Percentiles rank a stretch among this genome's conserved stretches.
These are phyloP conservation scores for Barnettozyma hawaiiensis DNA, from an alignment of 1,139 yeast species.

Conservation along the genomic window DNA sequence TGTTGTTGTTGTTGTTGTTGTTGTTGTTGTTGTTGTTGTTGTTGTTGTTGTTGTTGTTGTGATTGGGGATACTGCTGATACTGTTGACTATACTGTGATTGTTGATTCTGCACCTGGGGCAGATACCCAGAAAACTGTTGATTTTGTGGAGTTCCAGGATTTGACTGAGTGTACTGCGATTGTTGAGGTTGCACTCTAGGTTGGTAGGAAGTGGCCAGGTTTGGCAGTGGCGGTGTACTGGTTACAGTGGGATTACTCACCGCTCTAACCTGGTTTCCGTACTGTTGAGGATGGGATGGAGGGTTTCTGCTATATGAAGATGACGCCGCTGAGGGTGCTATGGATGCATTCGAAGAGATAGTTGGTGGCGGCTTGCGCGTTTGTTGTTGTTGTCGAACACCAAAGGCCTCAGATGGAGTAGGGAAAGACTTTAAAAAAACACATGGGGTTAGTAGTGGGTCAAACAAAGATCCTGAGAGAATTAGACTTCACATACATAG, in stretches of 20 bases:
- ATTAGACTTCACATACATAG: slow-evolving; percentile 17
- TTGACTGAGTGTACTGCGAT: slow-evolving; percentile 1
- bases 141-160: background rate
- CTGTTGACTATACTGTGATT: slow-evolving; percentile 1
- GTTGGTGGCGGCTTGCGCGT: slow-evolving; percentile 9
- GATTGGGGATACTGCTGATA: slow-evolving; percentile 6
- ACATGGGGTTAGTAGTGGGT: too few relatives aligned
- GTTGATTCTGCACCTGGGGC: slow-evolving; percentile 2
- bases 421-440: slow-evolving; percentile 31
- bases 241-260: background rate
- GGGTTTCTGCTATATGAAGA: slow-evolving; percentile 5
- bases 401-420: slow-evolving; percentile 29
- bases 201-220: background rate
- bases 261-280: slow-evolving; percentile 2
- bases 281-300: slow-evolving; percentile 4
- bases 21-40: slow-evolving; percentile 9
- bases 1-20: slow-evolving; percentile 12
- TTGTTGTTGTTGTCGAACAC: slow-evolving; percentile 12
- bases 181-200: slow-evolving; percentile 6
- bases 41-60: slow-evolving; percentile 11
- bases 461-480: too few relatives aligned
- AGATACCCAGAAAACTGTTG: background rate
- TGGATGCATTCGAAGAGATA: background rate
- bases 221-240: slow-evolving; percentile 3
- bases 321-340: background rate